Percentiles rank a stretch among this genome's conserved stretches.
Evolutionary conservation across 208 protist species (phyloP).

Genomic region (Acanthamoeba lenticulata): DNA sequence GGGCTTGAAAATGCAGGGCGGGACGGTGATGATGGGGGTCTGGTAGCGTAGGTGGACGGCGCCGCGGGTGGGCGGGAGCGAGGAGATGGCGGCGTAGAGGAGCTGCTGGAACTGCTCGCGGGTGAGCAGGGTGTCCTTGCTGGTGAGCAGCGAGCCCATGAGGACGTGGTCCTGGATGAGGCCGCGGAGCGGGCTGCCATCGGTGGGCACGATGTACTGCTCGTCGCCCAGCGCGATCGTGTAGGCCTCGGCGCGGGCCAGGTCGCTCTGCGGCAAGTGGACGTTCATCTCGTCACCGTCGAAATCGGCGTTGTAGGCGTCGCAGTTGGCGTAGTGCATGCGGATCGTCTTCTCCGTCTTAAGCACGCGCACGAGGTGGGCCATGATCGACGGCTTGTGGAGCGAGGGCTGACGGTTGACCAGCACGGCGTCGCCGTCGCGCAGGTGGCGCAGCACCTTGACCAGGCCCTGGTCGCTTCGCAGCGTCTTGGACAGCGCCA

Average conservation of each 20-base stretch:
- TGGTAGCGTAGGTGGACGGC: neutral
- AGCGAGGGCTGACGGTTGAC: slow-evolving; percentile 99
- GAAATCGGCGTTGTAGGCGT: slow-evolving; percentile 99
- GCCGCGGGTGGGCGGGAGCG: slow-evolving; percentile 66
- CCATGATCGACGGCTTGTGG: slow-evolving; percentile 99
- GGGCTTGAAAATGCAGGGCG: slow-evolving; percentile 96
- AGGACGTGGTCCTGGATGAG: slow-evolving; percentile 99
- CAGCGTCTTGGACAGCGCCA: slow-evolving; percentile 35
- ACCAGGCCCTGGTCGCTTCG: slow-evolving; percentile 50
- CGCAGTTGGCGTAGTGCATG: slow-evolving; percentile 99
- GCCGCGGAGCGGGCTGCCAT: slow-evolving; percentile 98
- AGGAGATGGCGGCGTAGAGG: slow-evolving; percentile 91
- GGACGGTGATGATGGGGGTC: slow-evolving; percentile 85
- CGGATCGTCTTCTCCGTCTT: slow-evolving; percentile 95
- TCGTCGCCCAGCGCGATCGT: slow-evolving; percentile 94
- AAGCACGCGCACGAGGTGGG: slow-evolving; percentile 93
- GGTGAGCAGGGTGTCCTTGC: slow-evolving; percentile 96
- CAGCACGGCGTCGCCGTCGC: slow-evolving; percentile 97
- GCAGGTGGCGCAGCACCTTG: slow-evolving; percentile 96
- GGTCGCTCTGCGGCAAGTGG: slow-evolving; percentile 97
- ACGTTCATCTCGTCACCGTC: slow-evolving; percentile 99
- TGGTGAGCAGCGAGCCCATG: slow-evolving; percentile 96
- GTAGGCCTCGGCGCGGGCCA: slow-evolving; percentile 95
- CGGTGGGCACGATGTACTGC: slow-evolving; percentile 95
- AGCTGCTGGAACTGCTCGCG: slow-evolving; percentile 93